Base-by-base conservation (phyloP, 2,329 filamentous ascomycete species). In the Amphichorda felina region DNA sequence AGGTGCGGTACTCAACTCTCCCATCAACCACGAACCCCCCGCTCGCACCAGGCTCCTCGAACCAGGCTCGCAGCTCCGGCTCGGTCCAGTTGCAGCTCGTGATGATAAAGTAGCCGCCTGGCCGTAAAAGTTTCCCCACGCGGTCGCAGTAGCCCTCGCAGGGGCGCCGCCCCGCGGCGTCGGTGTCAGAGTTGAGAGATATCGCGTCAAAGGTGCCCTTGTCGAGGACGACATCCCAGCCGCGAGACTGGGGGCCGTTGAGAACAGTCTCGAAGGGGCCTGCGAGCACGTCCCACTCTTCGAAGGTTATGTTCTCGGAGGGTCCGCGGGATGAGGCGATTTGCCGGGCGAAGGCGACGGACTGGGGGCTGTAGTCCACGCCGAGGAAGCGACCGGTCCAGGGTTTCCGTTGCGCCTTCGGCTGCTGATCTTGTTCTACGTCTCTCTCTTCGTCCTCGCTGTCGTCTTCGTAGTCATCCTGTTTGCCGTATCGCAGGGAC, bases 41-140 rank as follows among this genome's bases (percentile, higher is more conserved):
- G 8, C 44, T 46, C 39, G 51, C 51, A 17, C 46, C 47, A n/a
- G n/a, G 35, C 47, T 39, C 45, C 34, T 70, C 75, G 53, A 96
- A 91, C 87, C 89, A 96, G 13, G 60, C 61, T 40, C 70, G 65
- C 48, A 98, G 60, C 64, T 98, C 91, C 28, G 77, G 72, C 62
- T 91, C 87, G 2, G 89, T 96, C 91, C 91, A 98, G 60, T 98
- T 98, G 56, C 91, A 98, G 57, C 87, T 95, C 37, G 91, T 96
- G 36, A 98, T 75, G 40, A 95, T 59, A 47, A 96, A 72, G 17
- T 85, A 65, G 0, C 85, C 85, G 2, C 79, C 80, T 1, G 59
- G 61, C 46, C 74, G 76, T 35, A 96, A 70, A 43, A 96, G 66
- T 19, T 58, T 60, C 41, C 79, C 63, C 22, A 89, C 78, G 35